These are phyloP conservation scores for Malus orientalis DNA, from an alignment of 306 rosid species.

Conservation along the genomic window DNA sequence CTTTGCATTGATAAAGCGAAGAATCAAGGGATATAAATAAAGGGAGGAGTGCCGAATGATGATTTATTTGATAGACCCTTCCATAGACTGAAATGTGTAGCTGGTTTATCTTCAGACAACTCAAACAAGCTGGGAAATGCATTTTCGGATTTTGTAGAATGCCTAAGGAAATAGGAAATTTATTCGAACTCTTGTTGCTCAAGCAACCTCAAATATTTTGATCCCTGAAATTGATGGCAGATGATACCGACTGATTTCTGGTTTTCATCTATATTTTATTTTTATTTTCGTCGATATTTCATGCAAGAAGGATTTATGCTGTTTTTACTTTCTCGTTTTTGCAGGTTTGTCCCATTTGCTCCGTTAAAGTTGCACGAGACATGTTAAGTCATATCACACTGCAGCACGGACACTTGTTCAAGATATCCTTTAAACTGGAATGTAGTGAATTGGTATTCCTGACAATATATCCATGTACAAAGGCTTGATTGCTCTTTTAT, in stretches of 20 bases:
- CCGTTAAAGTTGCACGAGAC: conserved; percentile 80
- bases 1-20: too few species aligned
- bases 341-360: conserved; percentile 96
- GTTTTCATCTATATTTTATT: background rate
- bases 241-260: background rate
- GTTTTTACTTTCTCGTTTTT: conserved; percentile 13
- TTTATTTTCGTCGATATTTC: background rate
- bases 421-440: conserved; percentile 65
- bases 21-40: too few species aligned
- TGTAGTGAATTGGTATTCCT: background rate
- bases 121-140: background rate
- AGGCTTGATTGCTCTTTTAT: conserved; percentile 3
- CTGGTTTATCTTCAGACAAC: background rate
- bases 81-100: background rate
- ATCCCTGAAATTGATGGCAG: background rate
- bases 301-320: background rate
- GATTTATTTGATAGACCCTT: background rate
- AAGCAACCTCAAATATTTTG: background rate
- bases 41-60: background rate
- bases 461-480: conserved; percentile 5
- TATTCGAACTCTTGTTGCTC: background rate
- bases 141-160: background rate
- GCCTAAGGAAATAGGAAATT: background rate
- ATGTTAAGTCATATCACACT: conserved; percentile 84
- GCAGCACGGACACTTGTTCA: conserved; percentile 88